These are phyloP conservation scores for Pueraria montana DNA, from an alignment of 306 rosid genomes.

Conservation along the genomic window DNA sequence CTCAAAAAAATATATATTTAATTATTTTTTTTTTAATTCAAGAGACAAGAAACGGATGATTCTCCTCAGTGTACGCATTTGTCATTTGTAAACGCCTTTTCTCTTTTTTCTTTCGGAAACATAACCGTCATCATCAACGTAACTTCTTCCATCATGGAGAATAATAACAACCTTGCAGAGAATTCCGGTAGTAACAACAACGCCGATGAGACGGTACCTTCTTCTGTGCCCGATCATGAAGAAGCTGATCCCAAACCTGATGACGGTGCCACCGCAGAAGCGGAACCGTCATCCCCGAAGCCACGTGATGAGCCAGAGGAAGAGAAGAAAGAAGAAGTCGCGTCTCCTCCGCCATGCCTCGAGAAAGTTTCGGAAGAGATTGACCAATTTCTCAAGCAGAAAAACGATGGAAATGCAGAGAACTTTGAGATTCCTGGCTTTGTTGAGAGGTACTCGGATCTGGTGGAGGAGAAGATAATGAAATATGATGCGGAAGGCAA, in stretches of 20 bases:
- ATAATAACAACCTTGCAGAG: conserved; percentile 39
- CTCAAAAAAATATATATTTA: conserved; percentile 48
- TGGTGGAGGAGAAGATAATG: conserved; percentile 57
- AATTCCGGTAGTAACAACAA: conserved; percentile 7
- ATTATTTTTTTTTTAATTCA: not conserved
- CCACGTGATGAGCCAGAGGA: not conserved
- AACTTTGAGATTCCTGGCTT: conserved; percentile 54
- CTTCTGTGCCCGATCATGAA: conserved; percentile 14
- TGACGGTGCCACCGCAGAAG: not conserved
- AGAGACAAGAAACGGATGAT: conserved; percentile 40
- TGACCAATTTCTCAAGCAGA: conserved; percentile 48
- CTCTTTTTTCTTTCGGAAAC: conserved; percentile 26
- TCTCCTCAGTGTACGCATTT: conserved; percentile 51
- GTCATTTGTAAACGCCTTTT: conserved; percentile 43
- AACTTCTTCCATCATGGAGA: conserved; percentile 56
- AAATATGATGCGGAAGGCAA: conserved; percentile 42
- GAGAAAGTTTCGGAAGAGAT: conserved; percentile 53
- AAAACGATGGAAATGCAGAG: not conserved
- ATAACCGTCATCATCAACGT: conserved; percentile 49
- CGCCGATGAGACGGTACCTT: not conserved
- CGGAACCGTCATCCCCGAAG: not conserved
- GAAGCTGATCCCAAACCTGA: conserved; percentile 20
- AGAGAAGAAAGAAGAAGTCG: conserved; percentile 31
- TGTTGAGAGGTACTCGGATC: conserved; percentile 56
- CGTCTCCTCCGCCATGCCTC: conserved; percentile 46